These are phyloP conservation scores for Penicillium sp. DNA, from an alignment of 2,329 filamentous ascomycete species.

Conservation along the genomic window DNA sequence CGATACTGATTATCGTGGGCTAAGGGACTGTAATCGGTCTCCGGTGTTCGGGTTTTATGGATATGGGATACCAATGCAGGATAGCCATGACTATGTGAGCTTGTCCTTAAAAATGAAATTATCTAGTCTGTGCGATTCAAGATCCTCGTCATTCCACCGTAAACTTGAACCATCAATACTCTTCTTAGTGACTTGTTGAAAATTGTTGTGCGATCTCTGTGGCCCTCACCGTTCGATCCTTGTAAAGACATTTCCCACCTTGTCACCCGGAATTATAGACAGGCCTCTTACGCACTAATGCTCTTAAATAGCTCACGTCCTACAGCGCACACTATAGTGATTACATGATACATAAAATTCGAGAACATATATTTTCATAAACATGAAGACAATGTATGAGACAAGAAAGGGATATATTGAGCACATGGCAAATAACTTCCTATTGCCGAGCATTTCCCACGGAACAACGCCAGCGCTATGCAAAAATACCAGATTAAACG, in stretches of 20 bases:
- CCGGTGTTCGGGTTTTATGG: constrained; percentile 18
- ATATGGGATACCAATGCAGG: constrained; percentile 14
- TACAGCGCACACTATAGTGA: too few species aligned
- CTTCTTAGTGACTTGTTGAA: not conserved
- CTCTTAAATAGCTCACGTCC: not conserved
- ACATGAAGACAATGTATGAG: not conserved
- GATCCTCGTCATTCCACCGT: not conserved
- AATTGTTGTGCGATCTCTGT: too few species aligned
- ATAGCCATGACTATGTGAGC: not conserved
- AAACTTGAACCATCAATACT: not conserved
- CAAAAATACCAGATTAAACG: constrained; percentile 25
- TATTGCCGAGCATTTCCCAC: constrained; percentile 27
- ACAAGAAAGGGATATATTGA: constrained; percentile 14
- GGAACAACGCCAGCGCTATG: constrained; percentile 46
- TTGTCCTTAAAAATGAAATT: not conserved
- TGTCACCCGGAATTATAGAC: not conserved
- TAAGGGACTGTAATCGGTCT: not conserved
- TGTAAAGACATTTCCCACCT: too few species aligned
- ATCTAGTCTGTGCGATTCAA: not conserved
- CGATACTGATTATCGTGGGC: not conserved
- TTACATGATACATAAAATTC: not conserved
- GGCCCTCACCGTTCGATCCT: too few species aligned
- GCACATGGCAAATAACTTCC: constrained; percentile 21
- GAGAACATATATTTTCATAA: not conserved
- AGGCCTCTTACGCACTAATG: too few species aligned